Base-by-base conservation (phyloP, 495 filamentous ascomycete species). In the Geoglossum glabrum region DNA sequence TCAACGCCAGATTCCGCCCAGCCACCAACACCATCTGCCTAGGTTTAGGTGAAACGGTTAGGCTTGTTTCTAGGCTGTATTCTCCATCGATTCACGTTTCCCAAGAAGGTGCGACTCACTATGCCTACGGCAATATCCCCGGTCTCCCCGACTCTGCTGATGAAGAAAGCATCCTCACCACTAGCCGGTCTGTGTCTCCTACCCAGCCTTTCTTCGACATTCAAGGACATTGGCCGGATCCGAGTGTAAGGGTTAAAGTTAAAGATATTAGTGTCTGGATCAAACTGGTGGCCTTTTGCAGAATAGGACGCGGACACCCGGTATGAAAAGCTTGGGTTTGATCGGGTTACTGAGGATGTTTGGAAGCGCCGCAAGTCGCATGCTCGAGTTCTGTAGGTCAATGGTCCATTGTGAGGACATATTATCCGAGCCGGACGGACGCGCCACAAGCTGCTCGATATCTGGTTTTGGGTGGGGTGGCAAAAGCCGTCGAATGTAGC, bases 121-220 rank as follows among this genome's bases (percentile, higher is more conserved):
- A 99, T 80, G 5, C 87, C 92, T 61, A 97, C 80, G 0, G 90
- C 89, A 34, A 82, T 72, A 49, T 73, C 71, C 27, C 69, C 70
- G 15, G 69, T 78, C 54, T 70, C 75, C 47, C 83, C 80, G 30
- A 95, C 71, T 11, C 77, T 79, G 62, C 83, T 85, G 38, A 92
- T 81, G 70, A 99, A 97, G 69, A 96, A 97, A 33, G 93, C 86
- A 78, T 99, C 92, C 67, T 97, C 88, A 11, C 92, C 92, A 54
- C 84, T 87, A 51, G 82, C 81, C 11, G 83, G 82, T n/a, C 86
- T 75, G 55, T 23, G 23, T 55, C 71, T 72, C 67, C 74, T 80
- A 59, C 69, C 70, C 54, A 67, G 68, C 61, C 67, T 72, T 59
- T 64, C 76, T 59, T 61, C 63, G 46, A 59, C 59, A 56, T 63